phyloP scores from a whole-genome alignment of 2,329 filamentous ascomycete species.

The Colletotrichum australisinense region DNA sequence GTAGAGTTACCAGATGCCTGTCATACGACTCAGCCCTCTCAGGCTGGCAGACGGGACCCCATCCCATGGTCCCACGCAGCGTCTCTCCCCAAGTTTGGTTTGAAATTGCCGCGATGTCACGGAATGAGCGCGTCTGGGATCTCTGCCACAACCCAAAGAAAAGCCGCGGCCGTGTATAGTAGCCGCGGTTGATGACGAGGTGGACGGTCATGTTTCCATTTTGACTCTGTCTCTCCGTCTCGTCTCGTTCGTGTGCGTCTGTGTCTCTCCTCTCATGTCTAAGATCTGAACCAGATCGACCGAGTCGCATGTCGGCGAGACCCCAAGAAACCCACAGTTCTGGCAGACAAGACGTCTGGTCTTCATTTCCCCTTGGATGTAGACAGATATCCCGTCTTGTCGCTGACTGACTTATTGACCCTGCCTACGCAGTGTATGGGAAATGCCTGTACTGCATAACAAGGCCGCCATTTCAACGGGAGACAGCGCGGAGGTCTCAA shows the following conservation, averaged over 20 bases:
- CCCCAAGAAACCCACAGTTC: slow-evolving; percentile 18
- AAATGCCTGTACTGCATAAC: slow-evolving; percentile 7
- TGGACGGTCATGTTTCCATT: slow-evolving; percentile 27
- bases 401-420: slow-evolving; percentile 14
- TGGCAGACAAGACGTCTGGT: slow-evolving; percentile 5
- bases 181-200: slow-evolving; percentile 23
- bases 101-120: slow-evolving; percentile 33
- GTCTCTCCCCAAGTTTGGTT: slow-evolving; percentile 24
- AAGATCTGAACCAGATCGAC: slow-evolving; percentile 31
- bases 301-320: slow-evolving; percentile 33
- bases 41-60: slow-evolving; percentile 29
- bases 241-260: background rate
- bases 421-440: slow-evolving; percentile 8
- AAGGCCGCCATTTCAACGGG: slow-evolving; percentile 4
- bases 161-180: slow-evolving; percentile 31
- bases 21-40: slow-evolving; percentile 37
- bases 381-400: background rate
- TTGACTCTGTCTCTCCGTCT: slow-evolving; percentile 16
- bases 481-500: slow-evolving; percentile 17
- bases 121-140: slow-evolving; percentile 35
- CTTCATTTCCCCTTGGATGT: slow-evolving; percentile 14
- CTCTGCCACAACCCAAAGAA: slow-evolving; percentile 11
- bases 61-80: slow-evolving; percentile 29
- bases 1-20: slow-evolving; percentile 28
- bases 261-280: slow-evolving; percentile 34